A percentile compares a stretch with the other conserved stretches of the same genome.
Evolutionary conservation across 179 eudicot genomes (phyloP).

Genomic region (Gypsophila paniculata): DNA sequence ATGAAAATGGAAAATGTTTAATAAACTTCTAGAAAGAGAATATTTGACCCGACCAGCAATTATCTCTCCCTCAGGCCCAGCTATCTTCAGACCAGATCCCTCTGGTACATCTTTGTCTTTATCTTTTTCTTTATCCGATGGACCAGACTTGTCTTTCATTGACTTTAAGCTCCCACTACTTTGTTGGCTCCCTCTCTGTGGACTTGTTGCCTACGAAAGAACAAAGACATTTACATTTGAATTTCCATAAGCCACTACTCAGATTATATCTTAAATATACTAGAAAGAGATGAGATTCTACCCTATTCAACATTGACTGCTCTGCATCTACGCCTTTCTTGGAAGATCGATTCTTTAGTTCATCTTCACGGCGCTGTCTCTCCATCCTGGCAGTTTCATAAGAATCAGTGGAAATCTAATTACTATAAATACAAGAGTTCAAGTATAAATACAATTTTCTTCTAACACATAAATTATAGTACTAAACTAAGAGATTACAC

Average conservation of each 20-base stretch:
- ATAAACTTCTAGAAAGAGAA: conserved; percentile 1
- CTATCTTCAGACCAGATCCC: conserved; percentile 75
- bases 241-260: background rate
- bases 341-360: conserved; percentile 70
- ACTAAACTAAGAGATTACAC: background rate
- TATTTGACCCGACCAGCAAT: conserved; percentile 63
- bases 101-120: conserved; percentile 84
- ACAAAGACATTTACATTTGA: conserved; percentile 5
- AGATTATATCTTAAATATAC: conserved; percentile 12
- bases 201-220: conserved; percentile 77
- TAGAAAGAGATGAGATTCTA: conserved; percentile 21
- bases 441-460: background rate
- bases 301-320: conserved; percentile 79
- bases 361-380: conserved; percentile 96
- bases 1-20: conserved; percentile 4
- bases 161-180: conserved; percentile 75
- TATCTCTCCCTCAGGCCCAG: conserved; percentile 97
- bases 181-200: conserved; percentile 83
- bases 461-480: background rate
- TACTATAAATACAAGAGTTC: background rate
- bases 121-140: conserved; percentile 40
- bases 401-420: conserved; percentile 11
- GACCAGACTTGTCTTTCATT: conserved; percentile 70
- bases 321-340: conserved; percentile 70
- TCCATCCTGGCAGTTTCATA: conserved; percentile 71